phyloP scores from a whole-genome alignment of 805 yeast species.

The Millerozyma miso region DNA sequence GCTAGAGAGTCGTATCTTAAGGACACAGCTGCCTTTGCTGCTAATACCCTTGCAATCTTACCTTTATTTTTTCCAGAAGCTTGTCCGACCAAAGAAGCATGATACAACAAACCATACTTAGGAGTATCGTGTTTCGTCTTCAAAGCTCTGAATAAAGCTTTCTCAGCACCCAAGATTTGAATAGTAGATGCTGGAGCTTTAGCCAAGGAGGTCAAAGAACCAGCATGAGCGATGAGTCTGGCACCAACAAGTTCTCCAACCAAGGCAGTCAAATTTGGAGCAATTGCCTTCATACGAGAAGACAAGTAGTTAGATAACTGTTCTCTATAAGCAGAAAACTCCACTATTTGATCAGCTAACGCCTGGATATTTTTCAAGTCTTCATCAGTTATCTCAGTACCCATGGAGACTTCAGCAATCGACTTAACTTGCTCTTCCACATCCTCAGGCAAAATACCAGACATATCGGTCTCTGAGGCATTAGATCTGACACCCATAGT shows the following conservation, averaged over 20 bases:
- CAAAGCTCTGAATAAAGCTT: constrained; percentile 96
- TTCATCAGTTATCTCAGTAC: constrained; percentile 93
- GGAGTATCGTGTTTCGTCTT: constrained; percentile 99
- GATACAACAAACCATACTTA: constrained; percentile 94
- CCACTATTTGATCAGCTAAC: constrained; percentile 94
- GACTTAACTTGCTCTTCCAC: constrained; percentile 64
- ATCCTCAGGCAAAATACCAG: constrained; percentile 45
- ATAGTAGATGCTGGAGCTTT: constrained; percentile 99
- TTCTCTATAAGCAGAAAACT: constrained; percentile 94
- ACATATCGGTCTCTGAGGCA: constrained; percentile 82
- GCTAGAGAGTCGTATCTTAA: constrained; percentile 94
- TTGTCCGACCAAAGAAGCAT: constrained; percentile 95
- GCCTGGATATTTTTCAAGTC: constrained; percentile 86
- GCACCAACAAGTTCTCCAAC: constrained; percentile 99
- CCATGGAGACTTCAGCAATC: constrained; percentile 99
- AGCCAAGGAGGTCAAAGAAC: constrained; percentile 89
- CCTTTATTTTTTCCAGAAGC: constrained; percentile 98
- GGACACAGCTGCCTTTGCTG: constrained; percentile 97
- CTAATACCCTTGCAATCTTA: constrained; percentile 96
- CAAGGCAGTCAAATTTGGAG: constrained; percentile 92
- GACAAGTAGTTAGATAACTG: constrained; percentile 87
- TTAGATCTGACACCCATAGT: constrained; percentile 92
- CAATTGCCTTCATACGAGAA: constrained; percentile 97
- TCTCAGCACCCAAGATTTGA: constrained; percentile 98
- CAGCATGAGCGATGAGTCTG: constrained; percentile 95